A percentile compares a stretch with the other conserved stretches of the same genome.
Conservation (phyloP, 164 flowering plant species). For the Vitis labrusca region DNA sequence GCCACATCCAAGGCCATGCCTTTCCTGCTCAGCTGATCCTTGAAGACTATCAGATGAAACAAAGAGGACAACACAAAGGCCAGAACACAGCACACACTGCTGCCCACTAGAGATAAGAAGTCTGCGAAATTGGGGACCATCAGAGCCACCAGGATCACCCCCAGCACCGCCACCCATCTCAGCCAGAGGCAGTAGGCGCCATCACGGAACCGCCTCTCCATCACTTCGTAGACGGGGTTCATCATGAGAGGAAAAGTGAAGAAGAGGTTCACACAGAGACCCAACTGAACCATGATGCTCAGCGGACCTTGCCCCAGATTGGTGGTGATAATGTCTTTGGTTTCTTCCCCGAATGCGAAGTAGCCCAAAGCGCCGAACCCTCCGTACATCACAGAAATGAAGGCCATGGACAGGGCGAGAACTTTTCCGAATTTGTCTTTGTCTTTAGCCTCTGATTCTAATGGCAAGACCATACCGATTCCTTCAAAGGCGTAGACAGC, state of each 20-base stretch:
- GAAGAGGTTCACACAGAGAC: slow-evolving; percentile 75
- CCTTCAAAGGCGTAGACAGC: slow-evolving; percentile 88
- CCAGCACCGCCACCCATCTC: slow-evolving; percentile 71
- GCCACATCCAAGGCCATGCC: slow-evolving; percentile 32
- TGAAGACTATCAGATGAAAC: slow-evolving; percentile 70
- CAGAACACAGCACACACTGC: slow-evolving; percentile 62
- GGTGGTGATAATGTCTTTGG: slow-evolving; percentile 76
- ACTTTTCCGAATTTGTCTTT: slow-evolving; percentile 64
- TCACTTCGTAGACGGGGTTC: slow-evolving; percentile 89
- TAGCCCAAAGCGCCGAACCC: slow-evolving; percentile 78
- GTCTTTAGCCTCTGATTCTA: slow-evolving; percentile 67
- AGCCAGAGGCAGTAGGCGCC: slow-evolving; percentile 62
- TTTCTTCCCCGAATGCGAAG: slow-evolving; percentile 76
- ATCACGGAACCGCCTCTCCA: slow-evolving; percentile 61
- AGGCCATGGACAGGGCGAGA: slow-evolving; percentile 54
- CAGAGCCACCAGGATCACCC: slow-evolving; percentile 69
- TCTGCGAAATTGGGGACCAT: slow-evolving; percentile 88
- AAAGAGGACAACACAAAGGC: slow-evolving; percentile 84
- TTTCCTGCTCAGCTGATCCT: slow-evolving; percentile 43
- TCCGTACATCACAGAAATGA: slow-evolving; percentile 60
- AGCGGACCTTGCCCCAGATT: slow-evolving; percentile 66
- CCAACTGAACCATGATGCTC: slow-evolving; percentile 70
- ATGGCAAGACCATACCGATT: slow-evolving; percentile 76
- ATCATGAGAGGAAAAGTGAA: slow-evolving; percentile 88
- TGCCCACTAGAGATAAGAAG: slow-evolving; percentile 87